Conservation (phyloP, 805 yeast genomes). For the Yarrowia porcina region DNA sequence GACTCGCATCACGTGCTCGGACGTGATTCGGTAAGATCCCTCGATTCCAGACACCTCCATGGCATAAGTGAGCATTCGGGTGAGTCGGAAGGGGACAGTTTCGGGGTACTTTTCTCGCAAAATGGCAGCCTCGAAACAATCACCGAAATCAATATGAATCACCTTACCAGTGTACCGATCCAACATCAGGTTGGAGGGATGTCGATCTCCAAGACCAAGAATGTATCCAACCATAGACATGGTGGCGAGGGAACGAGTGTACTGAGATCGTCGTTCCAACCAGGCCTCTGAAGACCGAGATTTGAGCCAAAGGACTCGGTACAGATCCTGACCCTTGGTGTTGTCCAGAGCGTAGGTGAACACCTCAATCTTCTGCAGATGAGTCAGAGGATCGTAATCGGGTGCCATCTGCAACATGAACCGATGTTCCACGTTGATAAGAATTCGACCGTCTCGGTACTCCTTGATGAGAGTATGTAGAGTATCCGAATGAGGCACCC, state of each 20-base stretch:
- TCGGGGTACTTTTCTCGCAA: slow-evolving; percentile 96
- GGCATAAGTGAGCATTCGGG: slow-evolving; percentile 95
- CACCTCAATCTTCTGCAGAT: slow-evolving; percentile 91
- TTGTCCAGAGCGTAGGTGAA: slow-evolving; percentile 94
- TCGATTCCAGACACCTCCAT: slow-evolving; percentile 99
- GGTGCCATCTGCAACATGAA: slow-evolving; percentile 98
- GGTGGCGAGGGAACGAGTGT: slow-evolving; percentile 91
- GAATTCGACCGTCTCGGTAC: slow-evolving; percentile 76
- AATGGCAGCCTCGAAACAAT: slow-evolving; percentile 97
- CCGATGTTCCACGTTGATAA: slow-evolving; percentile 88
- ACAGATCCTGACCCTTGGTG: slow-evolving; percentile 93
- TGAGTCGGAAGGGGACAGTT: slow-evolving; percentile 93
- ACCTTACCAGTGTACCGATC: slow-evolving; percentile 94
- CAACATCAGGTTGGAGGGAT: slow-evolving; percentile 94
- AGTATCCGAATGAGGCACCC: slow-evolving; percentile 98
- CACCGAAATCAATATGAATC: slow-evolving; percentile 97
- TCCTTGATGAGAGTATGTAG: slow-evolving; percentile 90
- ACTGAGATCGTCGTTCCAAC: slow-evolving; percentile 95
- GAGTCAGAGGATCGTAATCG: slow-evolving; percentile 83
- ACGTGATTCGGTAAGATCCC: slow-evolving; percentile 93
- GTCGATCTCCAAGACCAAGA: slow-evolving; percentile 94
- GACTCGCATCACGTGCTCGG: slow-evolving; percentile 96
- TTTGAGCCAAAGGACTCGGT: slow-evolving; percentile 93
- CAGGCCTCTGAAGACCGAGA: slow-evolving; percentile 95
- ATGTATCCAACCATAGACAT: slow-evolving; percentile 99